Conservation (phyloP, 192 early-diverging fungal species). For the Kappamyces sp. region DNA sequence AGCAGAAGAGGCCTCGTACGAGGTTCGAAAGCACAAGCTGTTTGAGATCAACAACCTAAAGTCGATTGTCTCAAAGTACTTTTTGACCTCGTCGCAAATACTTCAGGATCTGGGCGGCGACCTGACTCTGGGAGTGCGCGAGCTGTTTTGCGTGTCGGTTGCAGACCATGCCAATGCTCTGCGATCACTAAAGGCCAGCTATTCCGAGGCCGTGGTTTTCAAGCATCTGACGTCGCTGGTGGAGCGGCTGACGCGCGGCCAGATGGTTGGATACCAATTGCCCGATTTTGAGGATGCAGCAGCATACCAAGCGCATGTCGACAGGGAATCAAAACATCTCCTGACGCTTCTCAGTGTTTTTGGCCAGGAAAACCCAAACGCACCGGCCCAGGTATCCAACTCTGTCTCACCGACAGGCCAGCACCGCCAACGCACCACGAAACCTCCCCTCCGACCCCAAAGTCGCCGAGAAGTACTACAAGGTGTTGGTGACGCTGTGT, state of each 20-base stretch:
- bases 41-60: conserved; percentile 23
- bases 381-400: conserved; percentile 13
- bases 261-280: conserved; percentile 10
- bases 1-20: conserved; percentile 20
- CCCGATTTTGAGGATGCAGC: conserved; percentile 44
- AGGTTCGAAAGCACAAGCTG: conserved; percentile 16
- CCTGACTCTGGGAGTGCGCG: conserved; percentile 24
- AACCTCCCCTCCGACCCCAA: conserved; percentile 55
- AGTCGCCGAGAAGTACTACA: conserved; percentile 44
- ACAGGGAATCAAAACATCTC: conserved; percentile 46
- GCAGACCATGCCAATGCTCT: conserved; percentile 21
- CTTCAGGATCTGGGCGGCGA: conserved; percentile 11
- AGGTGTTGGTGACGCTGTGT: conserved; percentile 52
- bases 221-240: conserved; percentile 20
- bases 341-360: conserved; percentile 38
- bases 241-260: conserved; percentile 17
- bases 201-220: conserved; percentile 22
- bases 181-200: conserved; percentile 2
- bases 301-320: conserved; percentile 51
- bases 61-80: conserved; percentile 14
- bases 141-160: conserved; percentile 29
- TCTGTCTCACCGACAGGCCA: conserved; percentile 18
- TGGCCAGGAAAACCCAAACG: conserved; percentile 29
- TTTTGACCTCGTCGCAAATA: conserved; percentile 12
- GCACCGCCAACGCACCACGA: conserved; percentile 12